Conservation (phyloP, 2,329 filamentous ascomycete species). For the Pseudogymnoascus sp. region DNA sequence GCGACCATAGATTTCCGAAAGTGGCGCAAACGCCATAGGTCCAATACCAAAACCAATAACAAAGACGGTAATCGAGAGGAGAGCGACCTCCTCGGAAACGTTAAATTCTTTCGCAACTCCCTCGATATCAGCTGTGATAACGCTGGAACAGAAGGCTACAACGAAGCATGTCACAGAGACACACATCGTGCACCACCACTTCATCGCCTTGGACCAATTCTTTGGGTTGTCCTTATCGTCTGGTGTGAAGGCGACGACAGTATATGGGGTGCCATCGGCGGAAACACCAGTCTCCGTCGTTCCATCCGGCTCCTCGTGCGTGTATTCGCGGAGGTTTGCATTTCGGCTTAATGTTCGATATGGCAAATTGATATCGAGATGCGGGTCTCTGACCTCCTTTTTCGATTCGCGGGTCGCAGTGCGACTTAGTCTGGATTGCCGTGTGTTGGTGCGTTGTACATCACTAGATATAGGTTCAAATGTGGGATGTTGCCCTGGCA, state of each 20-base stretch:
- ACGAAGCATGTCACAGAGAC: conserved; percentile 70
- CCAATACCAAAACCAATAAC: conserved; percentile 76
- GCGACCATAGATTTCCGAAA: conserved; percentile 68
- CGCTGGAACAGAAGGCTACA: conserved; percentile 55
- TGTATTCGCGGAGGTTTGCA: conserved; percentile 61
- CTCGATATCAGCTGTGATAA: conserved; percentile 68
- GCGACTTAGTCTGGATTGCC: not conserved
- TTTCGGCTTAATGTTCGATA: conserved; percentile 52
- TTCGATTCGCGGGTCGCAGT: not conserved
- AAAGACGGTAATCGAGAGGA: conserved; percentile 67
- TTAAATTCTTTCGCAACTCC: conserved; percentile 56
- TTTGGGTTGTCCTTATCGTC: conserved; percentile 73
- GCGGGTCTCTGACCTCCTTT: not conserved
- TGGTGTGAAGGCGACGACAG: conserved; percentile 62
- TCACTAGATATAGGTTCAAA: not conserved
- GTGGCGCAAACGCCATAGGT: conserved; percentile 70
- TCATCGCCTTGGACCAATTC: conserved; percentile 71
- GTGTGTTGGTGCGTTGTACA: not conserved
- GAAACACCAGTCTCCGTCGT: conserved; percentile 38
- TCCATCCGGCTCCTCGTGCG: conserved; percentile 51
- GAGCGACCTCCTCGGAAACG: conserved; percentile 62
- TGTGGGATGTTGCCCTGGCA: not conserved
- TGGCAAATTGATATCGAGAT: conserved; percentile 48
- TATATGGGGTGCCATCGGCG: conserved; percentile 34
- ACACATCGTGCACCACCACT: conserved; percentile 82